A percentile compares a stretch with the other conserved stretches of the same genome.
Conservation (phyloP, 1,284 basidiomycete species). For the Apiotrichum domesticum region DNA sequence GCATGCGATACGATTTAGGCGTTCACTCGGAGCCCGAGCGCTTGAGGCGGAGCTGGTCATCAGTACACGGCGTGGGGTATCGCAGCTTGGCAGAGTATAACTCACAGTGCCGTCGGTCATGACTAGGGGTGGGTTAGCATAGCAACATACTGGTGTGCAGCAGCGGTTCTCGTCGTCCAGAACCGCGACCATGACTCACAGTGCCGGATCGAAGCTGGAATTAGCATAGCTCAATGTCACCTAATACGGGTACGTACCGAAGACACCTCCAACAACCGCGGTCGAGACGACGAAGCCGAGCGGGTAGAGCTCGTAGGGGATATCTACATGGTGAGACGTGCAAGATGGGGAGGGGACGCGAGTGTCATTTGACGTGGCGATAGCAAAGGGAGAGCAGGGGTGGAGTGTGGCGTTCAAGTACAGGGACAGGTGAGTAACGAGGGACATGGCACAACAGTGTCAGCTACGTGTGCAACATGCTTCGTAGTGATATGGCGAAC, state of each 20-base stretch:
- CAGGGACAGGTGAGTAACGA: neutral
- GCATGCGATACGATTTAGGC: neutral
- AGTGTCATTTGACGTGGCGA: neutral
- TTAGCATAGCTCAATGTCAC: constrained; percentile 4
- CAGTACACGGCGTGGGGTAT: neutral
- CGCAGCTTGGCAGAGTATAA: neutral
- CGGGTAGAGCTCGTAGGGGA: constrained; percentile 47
- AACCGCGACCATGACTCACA: constrained; percentile 8
- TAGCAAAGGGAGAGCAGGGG: neutral
- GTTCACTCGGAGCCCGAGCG: constrained; percentile 1
- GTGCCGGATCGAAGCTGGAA: constrained; percentile 6
- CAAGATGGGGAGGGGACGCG: too few relatives aligned
- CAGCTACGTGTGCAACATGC: neutral
- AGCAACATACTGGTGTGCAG: too few relatives aligned
- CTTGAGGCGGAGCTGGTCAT: constrained; percentile 12
- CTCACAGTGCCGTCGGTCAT: constrained; percentile 7
- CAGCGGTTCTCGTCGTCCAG: neutral
- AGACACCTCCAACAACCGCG: constrained; percentile 37
- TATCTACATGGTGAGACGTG: constrained; percentile 18
- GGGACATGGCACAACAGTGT: neutral
- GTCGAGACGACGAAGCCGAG: constrained; percentile 43
- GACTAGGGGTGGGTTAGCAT: constrained; percentile 1
- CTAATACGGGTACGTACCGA: constrained; percentile 22
- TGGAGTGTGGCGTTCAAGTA: constrained; percentile 11
- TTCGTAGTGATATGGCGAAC: too few relatives aligned